These are phyloP conservation scores for Fusarium sp. DNA, from an alignment of 2,329 filamentous ascomycete species.

Conservation along the genomic window DNA sequence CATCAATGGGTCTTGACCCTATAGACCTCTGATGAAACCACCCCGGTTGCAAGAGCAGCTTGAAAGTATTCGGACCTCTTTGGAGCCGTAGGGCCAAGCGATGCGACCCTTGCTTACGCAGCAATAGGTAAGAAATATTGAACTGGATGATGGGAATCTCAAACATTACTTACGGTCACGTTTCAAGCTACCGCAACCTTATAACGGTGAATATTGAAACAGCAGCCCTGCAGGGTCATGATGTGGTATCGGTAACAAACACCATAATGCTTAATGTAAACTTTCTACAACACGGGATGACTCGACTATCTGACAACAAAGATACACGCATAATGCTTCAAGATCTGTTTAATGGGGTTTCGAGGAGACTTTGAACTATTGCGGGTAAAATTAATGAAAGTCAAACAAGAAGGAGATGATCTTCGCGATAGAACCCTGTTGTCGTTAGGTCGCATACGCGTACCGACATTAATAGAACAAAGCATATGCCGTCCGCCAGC, in stretches of 20 bases:
- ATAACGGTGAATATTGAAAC: constrained; percentile 43
- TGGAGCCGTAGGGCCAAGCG: constrained; percentile 39
- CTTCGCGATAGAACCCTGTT: constrained; percentile 6
- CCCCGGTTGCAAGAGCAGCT: constrained; percentile 32
- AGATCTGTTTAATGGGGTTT: not conserved
- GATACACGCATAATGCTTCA: not conserved
- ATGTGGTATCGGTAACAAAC: constrained; percentile 12
- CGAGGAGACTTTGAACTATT: not conserved
- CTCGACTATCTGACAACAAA: constrained; percentile 4
- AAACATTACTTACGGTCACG: constrained; percentile 33
- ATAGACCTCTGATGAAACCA: constrained; percentile 30
- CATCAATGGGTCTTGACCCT: constrained; percentile 6
- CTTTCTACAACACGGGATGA: constrained; percentile 11
- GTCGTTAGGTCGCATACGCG: not conserved
- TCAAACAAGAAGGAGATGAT: constrained; percentile 10
- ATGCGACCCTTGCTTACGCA: constrained; percentile 31
- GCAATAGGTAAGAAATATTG: constrained; percentile 20
- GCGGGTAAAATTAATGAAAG: constrained; percentile 14
- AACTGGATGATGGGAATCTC: constrained; percentile 32
- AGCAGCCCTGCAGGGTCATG: constrained; percentile 16
- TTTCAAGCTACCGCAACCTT: constrained; percentile 33
- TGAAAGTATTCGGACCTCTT: constrained; percentile 30
- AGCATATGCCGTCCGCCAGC: not conserved
- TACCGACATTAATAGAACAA: not conserved
- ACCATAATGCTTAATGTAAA: constrained; percentile 8